phyloP scores from a whole-genome alignment of 768 basidiomycete genomes.

The Pisolithus albus region DNA sequence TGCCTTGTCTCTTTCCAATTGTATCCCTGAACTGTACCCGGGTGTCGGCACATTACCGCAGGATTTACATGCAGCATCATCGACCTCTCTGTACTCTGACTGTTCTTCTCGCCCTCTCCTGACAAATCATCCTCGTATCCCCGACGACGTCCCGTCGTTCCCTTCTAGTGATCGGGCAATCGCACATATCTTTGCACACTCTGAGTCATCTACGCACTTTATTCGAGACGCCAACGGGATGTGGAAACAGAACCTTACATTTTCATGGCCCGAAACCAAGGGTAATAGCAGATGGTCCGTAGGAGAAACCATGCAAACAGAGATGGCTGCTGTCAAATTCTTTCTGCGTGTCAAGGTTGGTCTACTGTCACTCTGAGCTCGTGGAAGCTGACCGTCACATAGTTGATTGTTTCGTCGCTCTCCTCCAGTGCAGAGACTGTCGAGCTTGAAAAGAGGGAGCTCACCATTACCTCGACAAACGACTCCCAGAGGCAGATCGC shows the following conservation, averaged over 20 bases:
- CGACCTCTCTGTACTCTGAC: slow-evolving; percentile 19
- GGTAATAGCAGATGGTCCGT: slow-evolving; percentile 70
- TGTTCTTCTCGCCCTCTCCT: slow-evolving; percentile 23
- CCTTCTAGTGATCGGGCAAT: slow-evolving; percentile 26
- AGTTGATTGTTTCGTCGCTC: slow-evolving; percentile 41
- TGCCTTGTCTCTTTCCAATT: slow-evolving; percentile 28
- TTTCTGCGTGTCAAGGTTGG: slow-evolving; percentile 63
- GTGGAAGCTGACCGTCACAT: slow-evolving; percentile 14
- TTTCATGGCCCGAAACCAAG: slow-evolving; percentile 68
- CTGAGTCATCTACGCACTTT: slow-evolving; percentile 56
- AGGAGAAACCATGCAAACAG: slow-evolving; percentile 68
- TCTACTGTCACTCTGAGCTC: slow-evolving; percentile 5
- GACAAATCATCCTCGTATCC: slow-evolving; percentile 6
- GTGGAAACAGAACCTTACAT: slow-evolving; percentile 57
- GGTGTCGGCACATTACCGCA: slow-evolving; percentile 13
- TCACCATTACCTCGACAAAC: slow-evolving; percentile 63
- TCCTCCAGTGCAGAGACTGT: slow-evolving; percentile 52
- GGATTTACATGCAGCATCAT: slow-evolving; percentile 11
- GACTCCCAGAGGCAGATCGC: slow-evolving; percentile 63
- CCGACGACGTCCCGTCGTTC: slow-evolving; percentile 9
- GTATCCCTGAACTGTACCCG: slow-evolving; percentile 12
- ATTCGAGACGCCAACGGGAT: slow-evolving; percentile 48
- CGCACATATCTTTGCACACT: slow-evolving; percentile 47
- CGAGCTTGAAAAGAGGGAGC: slow-evolving; percentile 63
- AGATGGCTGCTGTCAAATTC: slow-evolving; percentile 60